phyloP scores from a whole-genome alignment of 768 basidiomycete species.

The Boletus coccyginus region DNA sequence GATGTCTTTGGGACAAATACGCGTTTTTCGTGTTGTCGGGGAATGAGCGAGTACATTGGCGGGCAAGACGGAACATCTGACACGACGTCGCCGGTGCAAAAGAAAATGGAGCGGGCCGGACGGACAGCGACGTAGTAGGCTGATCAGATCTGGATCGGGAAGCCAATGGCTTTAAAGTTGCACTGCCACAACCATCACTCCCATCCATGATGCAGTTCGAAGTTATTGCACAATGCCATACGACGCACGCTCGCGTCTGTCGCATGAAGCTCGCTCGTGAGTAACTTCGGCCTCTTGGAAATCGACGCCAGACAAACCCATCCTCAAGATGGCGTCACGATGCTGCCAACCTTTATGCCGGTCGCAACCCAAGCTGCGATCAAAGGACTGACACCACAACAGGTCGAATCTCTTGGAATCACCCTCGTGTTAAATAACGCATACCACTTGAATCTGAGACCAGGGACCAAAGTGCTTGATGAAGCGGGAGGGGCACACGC shows the following conservation, averaged over 20 bases:
- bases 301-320: neutral
- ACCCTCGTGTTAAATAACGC: constrained; percentile 88
- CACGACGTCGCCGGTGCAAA: neutral
- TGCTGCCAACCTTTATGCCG: constrained; percentile 91
- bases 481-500: constrained; percentile 83
- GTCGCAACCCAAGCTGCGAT: constrained; percentile 91
- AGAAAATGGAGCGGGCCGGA: constrained; percentile 11
- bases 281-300: constrained; percentile 21
- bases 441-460: constrained; percentile 85
- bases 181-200: constrained; percentile 14
- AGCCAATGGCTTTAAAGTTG: neutral
- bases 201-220: constrained; percentile 69
- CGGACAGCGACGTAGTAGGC: constrained; percentile 2
- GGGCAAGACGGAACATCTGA: constrained; percentile 23
- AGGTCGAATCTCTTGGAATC: constrained; percentile 78
- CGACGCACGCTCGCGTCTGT: constrained; percentile 82
- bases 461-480: constrained; percentile 70
- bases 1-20: constrained; percentile 2
- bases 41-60: constrained; percentile 14
- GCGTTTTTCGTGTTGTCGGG: neutral
- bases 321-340: constrained; percentile 67
- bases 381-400: constrained; percentile 85
- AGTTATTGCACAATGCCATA: constrained; percentile 75
- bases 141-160: constrained; percentile 1
- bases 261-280: constrained; percentile 79